Evolutionary conservation across 148 eudicot genomes (phyloP).

Genomic region (Vaccinium macrocarpon): DNA sequence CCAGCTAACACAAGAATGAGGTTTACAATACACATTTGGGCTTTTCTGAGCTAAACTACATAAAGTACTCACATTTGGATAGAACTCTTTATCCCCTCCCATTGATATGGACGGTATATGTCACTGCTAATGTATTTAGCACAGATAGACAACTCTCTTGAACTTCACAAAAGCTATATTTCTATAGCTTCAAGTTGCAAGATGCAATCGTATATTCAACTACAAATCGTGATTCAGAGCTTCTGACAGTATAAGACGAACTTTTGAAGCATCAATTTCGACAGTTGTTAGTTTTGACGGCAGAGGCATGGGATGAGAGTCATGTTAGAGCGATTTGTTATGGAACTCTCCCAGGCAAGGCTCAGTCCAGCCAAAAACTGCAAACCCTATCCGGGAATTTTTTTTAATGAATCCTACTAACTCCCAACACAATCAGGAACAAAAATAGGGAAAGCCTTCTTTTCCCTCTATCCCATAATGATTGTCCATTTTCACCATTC

Average conservation of each 20-base stretch:
- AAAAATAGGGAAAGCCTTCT: not conserved
- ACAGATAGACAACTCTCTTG: not conserved
- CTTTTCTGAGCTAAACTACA: not conserved
- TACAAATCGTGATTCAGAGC: not conserved
- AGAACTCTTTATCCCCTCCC: not conserved
- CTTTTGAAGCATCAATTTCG: not conserved
- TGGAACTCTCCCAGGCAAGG: not conserved
- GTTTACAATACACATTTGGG: not conserved
- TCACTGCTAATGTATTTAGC: not conserved
- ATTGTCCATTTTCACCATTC: no score
- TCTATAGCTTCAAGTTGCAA: not conserved
- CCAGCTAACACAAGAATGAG: not conserved
- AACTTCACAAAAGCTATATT: not conserved
- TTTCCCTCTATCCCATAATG: no score
- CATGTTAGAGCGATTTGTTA: not conserved
- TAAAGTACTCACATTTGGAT: not conserved
- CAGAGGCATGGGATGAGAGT: not conserved
- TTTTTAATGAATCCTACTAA: not conserved
- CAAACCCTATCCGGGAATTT: not conserved
- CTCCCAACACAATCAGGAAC: not conserved
- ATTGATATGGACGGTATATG: not conserved
- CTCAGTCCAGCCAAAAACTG: not conserved
- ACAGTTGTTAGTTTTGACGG: not conserved
- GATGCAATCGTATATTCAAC: not conserved
- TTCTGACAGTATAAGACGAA: not conserved